These are phyloP conservation scores for Chlamydomonas schloesseri DNA, from an alignment of 139 green algal genomes.

Conservation along the genomic window DNA sequence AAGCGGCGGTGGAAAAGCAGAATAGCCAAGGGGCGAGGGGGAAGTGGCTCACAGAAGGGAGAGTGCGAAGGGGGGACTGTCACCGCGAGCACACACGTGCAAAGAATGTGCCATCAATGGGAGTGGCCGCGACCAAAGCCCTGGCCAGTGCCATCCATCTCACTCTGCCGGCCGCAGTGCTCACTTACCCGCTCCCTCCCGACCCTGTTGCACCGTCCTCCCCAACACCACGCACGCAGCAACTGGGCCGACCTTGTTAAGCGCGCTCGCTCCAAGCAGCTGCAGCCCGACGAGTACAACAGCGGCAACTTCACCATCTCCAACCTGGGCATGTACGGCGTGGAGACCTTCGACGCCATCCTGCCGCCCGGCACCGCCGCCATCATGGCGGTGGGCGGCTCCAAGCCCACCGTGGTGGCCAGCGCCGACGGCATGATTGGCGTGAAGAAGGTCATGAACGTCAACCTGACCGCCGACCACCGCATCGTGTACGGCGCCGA, in stretches of 20 bases:
- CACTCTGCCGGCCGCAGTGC: too few relatives aligned
- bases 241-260: conserved; percentile 88
- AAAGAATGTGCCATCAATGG: too few relatives aligned
- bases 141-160: too few relatives aligned
- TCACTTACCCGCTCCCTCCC: too few relatives aligned
- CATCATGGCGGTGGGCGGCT: conserved; percentile 94
- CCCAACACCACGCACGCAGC: background rate
- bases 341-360: conserved; percentile 97
- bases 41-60: too few relatives aligned
- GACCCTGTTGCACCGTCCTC: too few relatives aligned
- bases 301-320: conserved; percentile 97
- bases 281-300: conserved; percentile 88
- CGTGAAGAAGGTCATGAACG: conserved; percentile 95
- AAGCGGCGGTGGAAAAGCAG: too few relatives aligned
- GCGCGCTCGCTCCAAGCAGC: conserved; percentile 94
- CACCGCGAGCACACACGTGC: too few relatives aligned
- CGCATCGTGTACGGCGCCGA: conserved; percentile 96
- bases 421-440: conserved; percentile 89
- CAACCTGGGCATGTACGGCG: conserved; percentile 99
- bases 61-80: too few relatives aligned
- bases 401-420: conserved; percentile 90
- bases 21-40: too few relatives aligned
- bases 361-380: conserved; percentile 89
- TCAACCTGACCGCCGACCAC: conserved; percentile 98
- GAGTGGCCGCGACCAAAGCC: too few relatives aligned